These are phyloP conservation scores for Russula sp. DNA, from an alignment of 768 basidiomycete genomes.

Conservation along the genomic window DNA sequence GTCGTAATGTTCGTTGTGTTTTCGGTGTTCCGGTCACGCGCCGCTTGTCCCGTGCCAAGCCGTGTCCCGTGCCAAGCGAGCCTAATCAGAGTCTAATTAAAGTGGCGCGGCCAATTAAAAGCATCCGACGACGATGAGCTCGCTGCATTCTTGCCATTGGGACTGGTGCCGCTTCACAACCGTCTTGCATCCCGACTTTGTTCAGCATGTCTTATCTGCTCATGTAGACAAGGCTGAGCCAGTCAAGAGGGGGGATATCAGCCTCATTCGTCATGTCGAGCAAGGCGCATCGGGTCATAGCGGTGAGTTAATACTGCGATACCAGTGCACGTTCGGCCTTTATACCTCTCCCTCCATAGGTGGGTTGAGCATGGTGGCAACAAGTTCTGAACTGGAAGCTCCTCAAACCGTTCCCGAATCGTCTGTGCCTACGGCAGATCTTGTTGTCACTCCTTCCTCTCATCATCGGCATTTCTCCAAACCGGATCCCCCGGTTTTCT, in stretches of 20 bases:
- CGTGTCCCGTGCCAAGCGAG: too few relatives aligned
- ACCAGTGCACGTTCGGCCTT: too few relatives aligned
- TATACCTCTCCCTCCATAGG: background rate
- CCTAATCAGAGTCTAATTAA: too few relatives aligned
- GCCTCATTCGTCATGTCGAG: constrained; percentile 13
- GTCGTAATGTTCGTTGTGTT: too few relatives aligned
- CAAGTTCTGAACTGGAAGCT: background rate
- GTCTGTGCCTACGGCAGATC: background rate
- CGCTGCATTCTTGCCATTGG: constrained; percentile 18
- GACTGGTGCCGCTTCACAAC: constrained; percentile 19
- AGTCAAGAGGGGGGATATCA: constrained; percentile 11
- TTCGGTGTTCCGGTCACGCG: background rate
- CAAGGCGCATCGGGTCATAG: background rate
- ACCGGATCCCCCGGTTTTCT: background rate
- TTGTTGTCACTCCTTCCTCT: background rate
- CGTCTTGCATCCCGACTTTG: background rate
- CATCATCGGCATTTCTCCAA: background rate
- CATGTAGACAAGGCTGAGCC: constrained; percentile 17
- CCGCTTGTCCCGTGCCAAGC: too few relatives aligned
- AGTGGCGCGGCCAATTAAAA: background rate
- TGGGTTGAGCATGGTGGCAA: background rate
- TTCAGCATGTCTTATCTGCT: constrained; percentile 9
- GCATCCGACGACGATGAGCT: background rate
- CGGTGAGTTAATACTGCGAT: background rate
- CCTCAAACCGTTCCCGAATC: background rate